Conservation (phyloP, 331 rosid species). For the Spiraea crenata region DNA sequence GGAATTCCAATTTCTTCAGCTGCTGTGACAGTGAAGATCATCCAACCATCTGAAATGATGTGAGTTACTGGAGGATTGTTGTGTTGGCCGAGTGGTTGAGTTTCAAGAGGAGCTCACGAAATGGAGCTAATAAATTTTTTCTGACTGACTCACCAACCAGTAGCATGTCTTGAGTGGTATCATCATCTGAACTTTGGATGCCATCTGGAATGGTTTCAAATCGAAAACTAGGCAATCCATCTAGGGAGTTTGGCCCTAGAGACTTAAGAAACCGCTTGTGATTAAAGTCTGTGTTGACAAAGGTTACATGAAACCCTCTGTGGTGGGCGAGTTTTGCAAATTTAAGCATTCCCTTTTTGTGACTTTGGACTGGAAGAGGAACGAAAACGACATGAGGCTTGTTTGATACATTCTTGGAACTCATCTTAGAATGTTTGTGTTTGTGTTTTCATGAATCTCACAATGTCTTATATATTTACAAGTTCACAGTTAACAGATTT, state of each 20-base stretch:
- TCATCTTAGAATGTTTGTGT: neutral
- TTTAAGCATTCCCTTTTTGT: neutral
- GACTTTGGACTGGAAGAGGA: neutral
- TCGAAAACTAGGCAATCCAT: neutral
- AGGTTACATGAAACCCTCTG: neutral
- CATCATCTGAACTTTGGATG: neutral
- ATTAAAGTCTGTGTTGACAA: neutral
- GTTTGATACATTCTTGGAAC: neutral
- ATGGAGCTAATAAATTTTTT: neutral
- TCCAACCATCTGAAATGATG: conserved; percentile 42
- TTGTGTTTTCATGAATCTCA: neutral
- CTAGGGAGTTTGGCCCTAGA: neutral
- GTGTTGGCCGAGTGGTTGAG: neutral
- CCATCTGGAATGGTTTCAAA: neutral
- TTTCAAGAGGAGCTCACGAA: neutral
- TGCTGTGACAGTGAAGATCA: conserved; percentile 39
- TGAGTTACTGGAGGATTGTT: conserved; percentile 29
- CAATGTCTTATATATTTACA: neutral
- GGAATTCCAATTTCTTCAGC: conserved; percentile 39
- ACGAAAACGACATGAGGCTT: neutral
- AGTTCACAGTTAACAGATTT: no score
- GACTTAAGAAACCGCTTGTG: neutral
- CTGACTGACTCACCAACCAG: neutral
- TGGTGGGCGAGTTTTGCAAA: conserved; percentile 1
- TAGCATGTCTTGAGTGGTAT: neutral